Percentiles rank a stretch among this genome's conserved stretches.
phyloP scores from a whole-genome alignment of 192 early-diverging fungal species.

The Diversispora eburnea region DNA sequence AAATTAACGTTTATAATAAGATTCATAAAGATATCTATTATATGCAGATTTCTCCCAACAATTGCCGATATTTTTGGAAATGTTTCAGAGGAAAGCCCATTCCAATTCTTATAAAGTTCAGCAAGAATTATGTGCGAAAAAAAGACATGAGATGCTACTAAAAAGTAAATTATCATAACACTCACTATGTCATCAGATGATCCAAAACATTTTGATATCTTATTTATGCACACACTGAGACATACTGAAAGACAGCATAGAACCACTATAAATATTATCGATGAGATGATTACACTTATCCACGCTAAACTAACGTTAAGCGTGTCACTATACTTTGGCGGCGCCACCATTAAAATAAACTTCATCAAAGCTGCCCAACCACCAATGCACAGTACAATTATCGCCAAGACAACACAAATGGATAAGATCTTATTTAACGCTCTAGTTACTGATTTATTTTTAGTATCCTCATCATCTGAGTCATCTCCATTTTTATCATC shows the following conservation, averaged over 20 bases:
- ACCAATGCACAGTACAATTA: neutral
- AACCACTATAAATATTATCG: neutral
- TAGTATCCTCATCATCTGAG: no score
- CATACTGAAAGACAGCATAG: neutral
- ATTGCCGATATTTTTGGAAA: neutral
- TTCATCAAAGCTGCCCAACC: neutral
- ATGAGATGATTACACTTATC: no score
- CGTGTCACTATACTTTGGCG: neutral
- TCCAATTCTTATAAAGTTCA: neutral
- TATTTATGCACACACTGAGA: neutral
- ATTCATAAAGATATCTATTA: neutral
- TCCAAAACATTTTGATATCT: neutral
- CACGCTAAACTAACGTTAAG: neutral
- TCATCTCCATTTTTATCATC: no score
- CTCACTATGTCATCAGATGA: neutral
- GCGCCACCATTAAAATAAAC: no score
- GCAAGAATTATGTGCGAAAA: conserved; percentile 8
- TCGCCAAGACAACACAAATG: neutral
- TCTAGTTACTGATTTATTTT: no score
- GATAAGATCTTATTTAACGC: no score
- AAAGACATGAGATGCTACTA: conserved; percentile 6
- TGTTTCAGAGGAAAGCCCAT: neutral
- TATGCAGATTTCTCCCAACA: neutral
- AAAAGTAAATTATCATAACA: neutral
- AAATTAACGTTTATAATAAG: no score